Evolutionary conservation across 140 eudicot species (phyloP), one percentile per base, ranked within the genome.

Genomic region (Oenanthe javanica): DNA sequence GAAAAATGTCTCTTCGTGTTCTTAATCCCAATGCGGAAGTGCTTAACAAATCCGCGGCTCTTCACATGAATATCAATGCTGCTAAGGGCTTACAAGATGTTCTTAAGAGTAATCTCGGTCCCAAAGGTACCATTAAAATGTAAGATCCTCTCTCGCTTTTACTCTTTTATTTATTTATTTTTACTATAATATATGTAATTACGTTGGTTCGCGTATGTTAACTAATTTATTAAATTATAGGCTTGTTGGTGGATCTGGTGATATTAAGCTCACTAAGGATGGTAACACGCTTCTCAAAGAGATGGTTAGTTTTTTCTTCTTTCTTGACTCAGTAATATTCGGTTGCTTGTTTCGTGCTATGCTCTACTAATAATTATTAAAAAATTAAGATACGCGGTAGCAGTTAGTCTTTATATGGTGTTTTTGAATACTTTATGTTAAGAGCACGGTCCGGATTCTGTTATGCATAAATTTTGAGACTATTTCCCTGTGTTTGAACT

Each of bases 201-300:
- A 38, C 27, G 67, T 46, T 18, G 70, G 40, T 36, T 36, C 40
- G 40, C 2, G 40, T 43, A 43, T 43, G 7, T 5, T 43, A 43
- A 3, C 6, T 40, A 9, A 38, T 72, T 23, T 45, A 31, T 55
- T 38, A 1, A 31, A 66, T 84, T 16, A 11, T 47, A 93, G 99
- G 97, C 99, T 95, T 87, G 99, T 95, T 90, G 97, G 99, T 64
- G 99, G 99, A 83, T 86, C 98, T 80, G 98, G 98, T 43, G 98
- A 94, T 81, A 94, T 94, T 66, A 94, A 94, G 73, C 89, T 94
- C 81, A 95, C 97, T 16, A 95, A 95, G 85, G 99, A 95, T 78
- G 99, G 99, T 9, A 95, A 95, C 83, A 95, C 99, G 61, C 85
- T 95, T 3, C 81, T 95, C 78, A 95, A 90, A 83, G 99, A 95